Evolutionary conservation across 441 rosid genomes (phyloP), one percentile per base, ranked within the genome.

Genomic region (Populus tomentosa): DNA sequence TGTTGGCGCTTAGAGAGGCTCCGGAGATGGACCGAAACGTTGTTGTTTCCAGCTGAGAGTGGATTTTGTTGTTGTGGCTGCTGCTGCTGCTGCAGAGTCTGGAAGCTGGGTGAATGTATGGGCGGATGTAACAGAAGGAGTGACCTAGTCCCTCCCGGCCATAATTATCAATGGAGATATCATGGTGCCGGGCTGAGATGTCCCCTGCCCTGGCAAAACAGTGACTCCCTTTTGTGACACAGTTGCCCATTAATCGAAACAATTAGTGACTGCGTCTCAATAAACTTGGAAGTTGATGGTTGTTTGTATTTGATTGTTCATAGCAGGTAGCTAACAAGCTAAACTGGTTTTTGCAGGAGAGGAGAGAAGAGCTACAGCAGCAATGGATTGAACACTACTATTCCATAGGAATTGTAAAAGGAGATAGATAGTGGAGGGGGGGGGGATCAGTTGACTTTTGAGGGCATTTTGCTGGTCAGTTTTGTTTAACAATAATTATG

Each of bases 1-100:
- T 79, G 77, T 87, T 87, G 64, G 90, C 90, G 73, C 90, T 87
- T 11, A 87, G 86, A 68, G 90, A 87, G 23, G 88, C 90, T 20
- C 90, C 90, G 70, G 90, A 85, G 79, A 87, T 87, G 1, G 87
- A 75, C 20, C 86, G 83, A 83, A 87, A 84, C 26, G 85, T 80
- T 14, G 87, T 79, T 36, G 81, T 59, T 78, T 87, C 87, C 20
- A 40, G 46, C 14, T 87, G 86, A 13, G 87, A 83, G 59, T 86
- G 81, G 63, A 80, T 67, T 74, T 83, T 83, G 72, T 67, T 61
- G 13, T 38, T 8, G 42, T 0, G 3, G 53, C 1, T 46, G 56
- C 16, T 13, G 40, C 10, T 7, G 10, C 35, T 33, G 35, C 16
- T 42, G 53, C 53, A 46, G 53, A 46, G 18, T 46, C 53, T 13